These are phyloP conservation scores for Keithomyces neogunnii DNA, from an alignment of 2,329 filamentous ascomycete genomes.

Conservation along the genomic window DNA sequence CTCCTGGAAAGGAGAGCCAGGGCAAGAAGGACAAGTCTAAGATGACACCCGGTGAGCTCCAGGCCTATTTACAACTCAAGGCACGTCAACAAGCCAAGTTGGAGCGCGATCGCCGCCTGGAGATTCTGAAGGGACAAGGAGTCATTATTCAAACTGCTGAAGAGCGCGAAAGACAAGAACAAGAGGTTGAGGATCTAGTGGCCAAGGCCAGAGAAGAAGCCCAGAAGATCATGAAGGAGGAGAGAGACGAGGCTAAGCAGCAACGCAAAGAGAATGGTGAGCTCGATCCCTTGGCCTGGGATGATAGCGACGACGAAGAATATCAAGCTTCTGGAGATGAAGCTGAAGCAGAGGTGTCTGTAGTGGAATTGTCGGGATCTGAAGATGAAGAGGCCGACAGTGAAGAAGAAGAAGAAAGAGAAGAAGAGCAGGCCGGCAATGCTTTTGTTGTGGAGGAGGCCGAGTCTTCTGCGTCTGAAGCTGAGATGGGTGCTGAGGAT, in stretches of 20 bases:
- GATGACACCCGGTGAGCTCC: conserved; percentile 64
- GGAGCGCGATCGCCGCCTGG: conserved; percentile 69
- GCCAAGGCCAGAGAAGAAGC: conserved; percentile 77
- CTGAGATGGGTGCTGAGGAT: conserved; percentile 13
- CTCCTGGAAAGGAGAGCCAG: conserved; percentile 45
- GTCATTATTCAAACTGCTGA: conserved; percentile 76
- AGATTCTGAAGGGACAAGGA: conserved; percentile 70
- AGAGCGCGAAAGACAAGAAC: conserved; percentile 73
- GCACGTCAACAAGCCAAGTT: conserved; percentile 72
- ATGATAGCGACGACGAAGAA: conserved; percentile 48
- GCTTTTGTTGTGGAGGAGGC: conserved; percentile 30
- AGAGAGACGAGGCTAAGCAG: conserved; percentile 65
- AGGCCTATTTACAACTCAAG: conserved; percentile 57
- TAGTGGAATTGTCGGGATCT: conserved; percentile 36
- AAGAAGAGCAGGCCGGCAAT: conserved; percentile 15
- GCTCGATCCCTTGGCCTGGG: conserved; percentile 44
- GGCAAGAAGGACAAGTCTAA: conserved; percentile 36
- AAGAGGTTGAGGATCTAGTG: conserved; percentile 80
- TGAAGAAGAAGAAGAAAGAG: conserved; percentile 23
- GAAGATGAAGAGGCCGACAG: conserved; percentile 24
- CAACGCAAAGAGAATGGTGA: conserved; percentile 40
- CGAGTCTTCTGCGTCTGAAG: conserved; percentile 23
- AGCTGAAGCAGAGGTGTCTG: conserved; percentile 28
- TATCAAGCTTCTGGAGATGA: conserved; percentile 31
- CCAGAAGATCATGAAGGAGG: conserved; percentile 62